Percentiles rank a stretch among this genome's conserved stretches.
These are phyloP conservation scores for Phytophthora macrochlamydospora DNA, from an alignment of 352 stramenopile genomes.

Conservation along the genomic window DNA sequence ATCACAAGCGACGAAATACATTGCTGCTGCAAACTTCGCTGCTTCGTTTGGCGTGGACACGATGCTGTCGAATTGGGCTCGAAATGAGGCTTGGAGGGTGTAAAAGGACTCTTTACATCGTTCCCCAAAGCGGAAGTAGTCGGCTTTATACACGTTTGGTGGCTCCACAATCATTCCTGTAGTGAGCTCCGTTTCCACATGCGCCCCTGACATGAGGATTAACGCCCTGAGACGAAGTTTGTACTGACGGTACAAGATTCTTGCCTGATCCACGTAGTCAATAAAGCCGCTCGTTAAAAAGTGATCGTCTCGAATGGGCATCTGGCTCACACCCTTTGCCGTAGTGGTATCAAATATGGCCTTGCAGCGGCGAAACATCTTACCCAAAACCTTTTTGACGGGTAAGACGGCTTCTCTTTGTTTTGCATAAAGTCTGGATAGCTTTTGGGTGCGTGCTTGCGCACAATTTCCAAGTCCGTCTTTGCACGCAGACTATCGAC, in stretches of 20 bases:
- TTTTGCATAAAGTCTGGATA: conserved; percentile 89
- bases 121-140: conserved; percentile 84
- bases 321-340: conserved; percentile 34
- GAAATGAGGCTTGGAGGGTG: conserved; percentile 48
- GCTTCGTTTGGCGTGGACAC: conserved; percentile 25
- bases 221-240: conserved; percentile 57
- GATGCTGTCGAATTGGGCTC: conserved; percentile 47
- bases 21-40: conserved; percentile 62
- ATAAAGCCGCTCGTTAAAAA: conserved; percentile 63
- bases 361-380: conserved; percentile 74
- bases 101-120: conserved; percentile 74
- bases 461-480: conserved; percentile 60
- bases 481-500: conserved; percentile 71
- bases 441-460: conserved; percentile 46
- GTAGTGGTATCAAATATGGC: conserved; percentile 53
- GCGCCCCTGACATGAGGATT: conserved; percentile 66
- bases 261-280: conserved; percentile 42
- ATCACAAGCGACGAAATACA: conserved; percentile 68
- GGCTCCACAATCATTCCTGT: conserved; percentile 78
- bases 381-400: conserved; percentile 74
- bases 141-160: conserved; percentile 58
- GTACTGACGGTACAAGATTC: conserved; percentile 69
- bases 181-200: conserved; percentile 66
- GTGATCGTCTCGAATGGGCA: conserved; percentile 51
- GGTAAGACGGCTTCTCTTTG: conserved; percentile 62